A percentile compares a stretch with the other conserved stretches of the same genome.
phyloP scores from a whole-genome alignment of 345 rosid species.

The Aethionema arabicum region DNA sequence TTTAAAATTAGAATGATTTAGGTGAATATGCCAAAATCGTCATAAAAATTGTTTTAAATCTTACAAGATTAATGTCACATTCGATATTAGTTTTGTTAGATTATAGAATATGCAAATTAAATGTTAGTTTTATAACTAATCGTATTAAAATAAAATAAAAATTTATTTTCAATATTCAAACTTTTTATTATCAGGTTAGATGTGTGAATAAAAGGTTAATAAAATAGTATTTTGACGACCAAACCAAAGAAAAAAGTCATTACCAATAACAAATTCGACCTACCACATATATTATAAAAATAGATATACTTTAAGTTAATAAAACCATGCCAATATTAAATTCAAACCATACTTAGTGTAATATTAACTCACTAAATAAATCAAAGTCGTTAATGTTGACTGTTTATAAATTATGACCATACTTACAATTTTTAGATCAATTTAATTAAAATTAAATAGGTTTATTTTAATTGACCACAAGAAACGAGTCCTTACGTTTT shows the following conservation, averaged over 20 bases:
- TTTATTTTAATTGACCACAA: constrained; percentile 12
- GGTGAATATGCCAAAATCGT: no score
- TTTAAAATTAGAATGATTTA: no score
- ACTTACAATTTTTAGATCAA: constrained; percentile 11
- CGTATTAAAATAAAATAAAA: no score
- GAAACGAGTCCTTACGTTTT: constrained; percentile 12
- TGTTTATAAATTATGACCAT: neutral
- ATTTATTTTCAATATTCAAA: no score
- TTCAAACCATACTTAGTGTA: constrained; percentile 2
- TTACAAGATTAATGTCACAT: no score
- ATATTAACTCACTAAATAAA: constrained; percentile 18
- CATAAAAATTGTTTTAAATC: no score
- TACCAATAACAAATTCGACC: constrained; percentile 7
- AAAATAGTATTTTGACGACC: constrained; percentile 25
- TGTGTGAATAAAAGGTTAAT: neutral
- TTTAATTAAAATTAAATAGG: constrained; percentile 4
- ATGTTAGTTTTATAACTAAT: no score
- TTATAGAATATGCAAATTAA: no score
- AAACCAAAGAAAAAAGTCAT: constrained; percentile 15
- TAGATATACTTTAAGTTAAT: constrained; percentile 3
- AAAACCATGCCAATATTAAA: constrained; percentile 1
- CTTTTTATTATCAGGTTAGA: no score
- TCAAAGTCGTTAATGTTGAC: constrained; percentile 33
- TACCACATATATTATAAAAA: constrained; percentile 1
- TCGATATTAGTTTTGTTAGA: no score